Evolutionary conservation across 73 alveolate genomes (phyloP).

Genomic region (Blepharisma stoltei): DNA sequence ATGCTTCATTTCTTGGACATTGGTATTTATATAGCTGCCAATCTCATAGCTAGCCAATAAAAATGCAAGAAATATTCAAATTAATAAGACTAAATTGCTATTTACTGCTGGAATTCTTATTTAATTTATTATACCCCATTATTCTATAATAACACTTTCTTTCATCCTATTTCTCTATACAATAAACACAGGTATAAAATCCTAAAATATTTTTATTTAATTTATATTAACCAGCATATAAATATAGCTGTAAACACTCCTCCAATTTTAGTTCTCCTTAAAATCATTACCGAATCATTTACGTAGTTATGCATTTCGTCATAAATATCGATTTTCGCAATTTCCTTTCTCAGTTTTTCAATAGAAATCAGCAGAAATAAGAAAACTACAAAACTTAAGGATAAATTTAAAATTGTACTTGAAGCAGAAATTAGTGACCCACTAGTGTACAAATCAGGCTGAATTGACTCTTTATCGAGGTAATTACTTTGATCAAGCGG

Average conservation of each 20-base stretch:
- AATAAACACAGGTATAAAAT: too few species aligned
- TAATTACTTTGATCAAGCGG: too few species aligned
- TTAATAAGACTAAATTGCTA: too few species aligned
- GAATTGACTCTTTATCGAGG: background rate
- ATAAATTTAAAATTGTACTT: background rate
- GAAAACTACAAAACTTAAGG: background rate
- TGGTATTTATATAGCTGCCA: too few species aligned
- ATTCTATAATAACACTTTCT: too few species aligned
- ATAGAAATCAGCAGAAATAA: background rate
- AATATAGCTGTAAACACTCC: background rate
- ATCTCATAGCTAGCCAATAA: too few species aligned
- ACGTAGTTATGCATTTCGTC: background rate
- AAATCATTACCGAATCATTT: background rate
- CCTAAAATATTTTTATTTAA: too few species aligned
- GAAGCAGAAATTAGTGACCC: background rate
- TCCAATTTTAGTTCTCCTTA: conserved; percentile 15
- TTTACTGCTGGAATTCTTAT: too few species aligned
- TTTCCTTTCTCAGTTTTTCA: background rate
- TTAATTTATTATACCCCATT: too few species aligned
- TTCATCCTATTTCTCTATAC: too few species aligned
- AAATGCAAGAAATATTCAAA: too few species aligned
- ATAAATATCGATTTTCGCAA: background rate
- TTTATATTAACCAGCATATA: background rate
- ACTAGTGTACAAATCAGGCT: conserved; percentile 1
- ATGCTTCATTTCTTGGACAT: too few species aligned